Base-by-base conservation (phyloP, 139 green algal genomes). In the Tetradesmus lagerheimii region DNA sequence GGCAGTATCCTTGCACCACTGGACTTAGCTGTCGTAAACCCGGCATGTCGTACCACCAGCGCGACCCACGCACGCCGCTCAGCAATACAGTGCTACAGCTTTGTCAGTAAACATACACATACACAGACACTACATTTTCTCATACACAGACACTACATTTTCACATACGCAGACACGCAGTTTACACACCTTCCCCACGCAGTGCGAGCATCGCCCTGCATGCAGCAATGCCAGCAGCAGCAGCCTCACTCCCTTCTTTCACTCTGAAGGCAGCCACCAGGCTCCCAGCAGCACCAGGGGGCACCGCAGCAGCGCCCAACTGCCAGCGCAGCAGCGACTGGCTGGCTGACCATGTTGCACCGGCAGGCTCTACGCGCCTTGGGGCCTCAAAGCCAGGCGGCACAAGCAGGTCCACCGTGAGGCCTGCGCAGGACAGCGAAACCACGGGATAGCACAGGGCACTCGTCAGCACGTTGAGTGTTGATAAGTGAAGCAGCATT, bases 321-420 rank as follows among this genome's bases (percentile, higher is more conserved):
- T 64, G 31, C 85, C 85, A 89, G 16, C 85, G 71, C 85, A 89
- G 85, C n/a, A 62, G 27, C 27, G 71, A 83, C 43, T 89, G 85
- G 34, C 37, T 83, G n/a, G 71, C 35, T 25, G 71, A 76, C 85
- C 85, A 89, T 27, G 23, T 29, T 20, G 85, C 85, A 37, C 85
- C 85, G 14, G 38, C 16, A 1, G 85, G 85, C 18, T 47, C 71
- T 6, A 89, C 77, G 12, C 53, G 38, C 11, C 71, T 45, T 5
- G 85, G 85, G 12, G 71, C 71, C 39, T 20, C 85, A 84, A 89
- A 89, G 14, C 31, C 25, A 43, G 50, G 85, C 12, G 85, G 85
- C 5, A 89, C 85, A 3, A 62, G 18, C 34, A 89, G 34, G 85
- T 89, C 85, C 2, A 83, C 41, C 2, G 29, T 14, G 0, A 89